phyloP scores from a whole-genome alignment of 495 filamentous ascomycete species.

The Penicillium antarcticum region DNA sequence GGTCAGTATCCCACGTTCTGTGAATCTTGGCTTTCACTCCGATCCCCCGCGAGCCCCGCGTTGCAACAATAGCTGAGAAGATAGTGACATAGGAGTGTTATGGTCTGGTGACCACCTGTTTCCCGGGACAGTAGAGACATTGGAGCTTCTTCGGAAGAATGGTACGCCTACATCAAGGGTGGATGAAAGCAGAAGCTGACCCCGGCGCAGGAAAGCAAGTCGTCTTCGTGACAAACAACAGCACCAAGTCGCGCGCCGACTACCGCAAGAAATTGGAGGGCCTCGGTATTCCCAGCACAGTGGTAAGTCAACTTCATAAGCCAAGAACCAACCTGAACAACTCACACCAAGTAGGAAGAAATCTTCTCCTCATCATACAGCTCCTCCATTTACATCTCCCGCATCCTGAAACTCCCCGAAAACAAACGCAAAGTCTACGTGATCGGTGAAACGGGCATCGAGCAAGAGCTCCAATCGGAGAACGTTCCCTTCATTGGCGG shows the following conservation, averaged over 20 bases:
- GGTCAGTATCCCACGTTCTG: conserved; percentile 52
- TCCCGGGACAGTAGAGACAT: conserved; percentile 74
- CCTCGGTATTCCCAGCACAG: conserved; percentile 73
- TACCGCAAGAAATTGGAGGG: conserved; percentile 88
- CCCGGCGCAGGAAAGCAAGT: conserved; percentile 72
- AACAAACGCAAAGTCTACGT: conserved; percentile 91
- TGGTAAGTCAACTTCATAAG: conserved; percentile 37
- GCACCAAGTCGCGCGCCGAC: conserved; percentile 88
- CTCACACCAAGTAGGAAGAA: conserved; percentile 60
- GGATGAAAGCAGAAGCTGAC: background rate
- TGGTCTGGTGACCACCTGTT: conserved; percentile 94
- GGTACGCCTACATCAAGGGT: conserved; percentile 46
- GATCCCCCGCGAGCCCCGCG: background rate
- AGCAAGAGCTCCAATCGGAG: conserved; percentile 78
- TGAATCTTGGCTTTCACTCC: conserved; percentile 11
- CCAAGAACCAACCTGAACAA: background rate
- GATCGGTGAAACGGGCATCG: conserved; percentile 86
- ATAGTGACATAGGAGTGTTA: conserved; percentile 67
- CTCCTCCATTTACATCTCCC: conserved; percentile 91
- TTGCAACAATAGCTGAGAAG: conserved; percentile 22
- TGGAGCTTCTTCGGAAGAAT: conserved; percentile 74
- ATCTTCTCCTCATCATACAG: conserved; percentile 96
- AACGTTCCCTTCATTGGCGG: conserved; percentile 80
- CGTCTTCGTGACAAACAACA: conserved; percentile 98
- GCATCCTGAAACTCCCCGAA: conserved; percentile 73